A percentile compares a stretch with the other conserved stretches of the same genome.
phyloP scores from a whole-genome alignment of 345 rosid species.

The Rhizophora mangle region DNA sequence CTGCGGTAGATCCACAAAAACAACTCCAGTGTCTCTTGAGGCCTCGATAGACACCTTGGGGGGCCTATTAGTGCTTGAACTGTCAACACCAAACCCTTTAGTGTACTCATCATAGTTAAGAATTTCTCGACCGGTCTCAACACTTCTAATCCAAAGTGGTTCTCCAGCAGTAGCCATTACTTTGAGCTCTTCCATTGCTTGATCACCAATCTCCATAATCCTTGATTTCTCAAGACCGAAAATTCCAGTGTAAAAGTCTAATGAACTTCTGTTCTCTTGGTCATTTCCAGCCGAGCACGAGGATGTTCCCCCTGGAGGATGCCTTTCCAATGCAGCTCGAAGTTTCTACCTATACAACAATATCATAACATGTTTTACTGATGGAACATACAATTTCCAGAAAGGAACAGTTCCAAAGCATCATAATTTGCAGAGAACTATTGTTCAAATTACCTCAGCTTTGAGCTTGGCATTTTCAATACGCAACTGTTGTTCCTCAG shows the following conservation, averaged over 20 bases:
- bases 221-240: conserved; percentile 76
- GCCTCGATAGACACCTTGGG: conserved; percentile 76
- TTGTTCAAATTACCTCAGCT: conserved; percentile 51
- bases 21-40: conserved; percentile 74
- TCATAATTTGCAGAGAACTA: background rate
- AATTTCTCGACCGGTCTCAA: conserved; percentile 90
- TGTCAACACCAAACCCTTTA: conserved; percentile 62
- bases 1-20: conserved; percentile 75
- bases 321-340: conserved; percentile 56
- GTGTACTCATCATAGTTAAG: conserved; percentile 90
- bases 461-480: conserved; percentile 86
- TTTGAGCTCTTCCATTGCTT: conserved; percentile 74
- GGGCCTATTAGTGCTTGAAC: conserved; percentile 34
- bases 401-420: background rate
- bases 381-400: background rate
- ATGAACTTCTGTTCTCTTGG: conserved; percentile 66
- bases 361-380: background rate
- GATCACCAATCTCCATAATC: conserved; percentile 64
- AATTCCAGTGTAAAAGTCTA: conserved; percentile 72
- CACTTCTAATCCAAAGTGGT: conserved; percentile 86
- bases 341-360: conserved; percentile 56
- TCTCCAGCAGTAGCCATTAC: conserved; percentile 74
- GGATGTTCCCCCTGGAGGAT: conserved; percentile 45
- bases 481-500: conserved; percentile 67
- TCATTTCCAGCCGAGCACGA: conserved; percentile 63